Conservation (phyloP, 164 flowering plant species). For the Hamamelis virginiana region DNA sequence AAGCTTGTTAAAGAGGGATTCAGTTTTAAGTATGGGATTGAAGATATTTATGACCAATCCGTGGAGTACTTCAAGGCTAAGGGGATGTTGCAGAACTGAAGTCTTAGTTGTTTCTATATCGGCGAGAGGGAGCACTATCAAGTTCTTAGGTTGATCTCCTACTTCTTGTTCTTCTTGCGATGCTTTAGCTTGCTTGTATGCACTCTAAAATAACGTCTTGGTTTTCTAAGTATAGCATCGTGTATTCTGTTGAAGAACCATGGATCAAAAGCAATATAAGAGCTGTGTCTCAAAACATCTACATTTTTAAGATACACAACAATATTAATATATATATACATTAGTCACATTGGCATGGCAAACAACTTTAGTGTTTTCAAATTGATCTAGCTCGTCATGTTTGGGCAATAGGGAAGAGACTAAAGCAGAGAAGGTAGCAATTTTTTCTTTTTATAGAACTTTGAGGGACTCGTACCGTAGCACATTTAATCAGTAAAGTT, state of each 20-base stretch:
- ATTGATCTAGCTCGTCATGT: no score
- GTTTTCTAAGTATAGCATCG: background rate
- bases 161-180: background rate
- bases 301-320: no score
- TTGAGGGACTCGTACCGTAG: no score
- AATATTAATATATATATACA: no score
- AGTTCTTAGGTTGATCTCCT: background rate
- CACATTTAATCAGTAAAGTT: no score
- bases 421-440: no score
- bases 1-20: slow-evolving; percentile 72
- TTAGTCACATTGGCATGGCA: no score
- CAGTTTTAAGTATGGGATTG: slow-evolving; percentile 64
- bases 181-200: background rate
- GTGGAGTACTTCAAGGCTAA: slow-evolving; percentile 55
- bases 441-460: no score
- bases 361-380: no score
- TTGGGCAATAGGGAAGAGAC: no score
- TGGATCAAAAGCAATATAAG: background rate
- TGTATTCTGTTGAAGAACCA: background rate
- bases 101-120: no score
- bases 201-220: background rate
- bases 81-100: slow-evolving; percentile 42
- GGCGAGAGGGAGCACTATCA: background rate
- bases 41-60: slow-evolving; percentile 60
- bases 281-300: no score